Evolutionary conservation across 129 eudicot genomes (phyloP).

Genomic region (Pulicaria dysenterica): DNA sequence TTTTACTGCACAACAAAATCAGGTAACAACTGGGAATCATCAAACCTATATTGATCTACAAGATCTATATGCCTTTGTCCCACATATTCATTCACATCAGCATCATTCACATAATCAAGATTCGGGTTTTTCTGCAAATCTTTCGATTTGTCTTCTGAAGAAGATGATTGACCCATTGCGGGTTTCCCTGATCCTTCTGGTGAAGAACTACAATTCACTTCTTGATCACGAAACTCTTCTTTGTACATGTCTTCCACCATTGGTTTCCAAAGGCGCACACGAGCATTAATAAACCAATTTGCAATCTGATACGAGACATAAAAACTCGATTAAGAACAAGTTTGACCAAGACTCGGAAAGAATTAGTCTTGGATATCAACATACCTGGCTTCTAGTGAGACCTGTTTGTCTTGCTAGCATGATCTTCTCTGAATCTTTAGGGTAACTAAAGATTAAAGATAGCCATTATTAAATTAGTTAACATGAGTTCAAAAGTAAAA

Average conservation of each 20-base stretch:
- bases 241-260: constrained; percentile 99
- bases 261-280: constrained; percentile 98
- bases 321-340: not conserved
- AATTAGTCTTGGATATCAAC: not conserved
- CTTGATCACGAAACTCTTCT: constrained; percentile 80
- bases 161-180: constrained; percentile 40
- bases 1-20: constrained; percentile 59
- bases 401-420: constrained; percentile 93
- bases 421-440: constrained; percentile 90
- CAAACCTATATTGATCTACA: constrained; percentile 59
- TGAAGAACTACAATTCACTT: constrained; percentile 43
- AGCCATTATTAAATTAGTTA: not conserved
- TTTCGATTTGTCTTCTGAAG: constrained; percentile 51
- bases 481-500: not conserved
- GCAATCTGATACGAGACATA: constrained; percentile 61
- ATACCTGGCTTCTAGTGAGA: constrained; percentile 90
- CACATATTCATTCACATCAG: constrained; percentile 24
- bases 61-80: constrained; percentile 45
- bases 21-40: constrained; percentile 48
- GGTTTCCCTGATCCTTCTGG: constrained; percentile 38
- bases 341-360: not conserved
- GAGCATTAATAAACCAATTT: constrained; percentile 95
- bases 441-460: constrained; percentile 64
- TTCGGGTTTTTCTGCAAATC: constrained; percentile 42
- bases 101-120: constrained; percentile 30